These are phyloP conservation scores for Metarhizium humberi DNA, from an alignment of 2,329 filamentous ascomycete genomes.

Conservation along the genomic window DNA sequence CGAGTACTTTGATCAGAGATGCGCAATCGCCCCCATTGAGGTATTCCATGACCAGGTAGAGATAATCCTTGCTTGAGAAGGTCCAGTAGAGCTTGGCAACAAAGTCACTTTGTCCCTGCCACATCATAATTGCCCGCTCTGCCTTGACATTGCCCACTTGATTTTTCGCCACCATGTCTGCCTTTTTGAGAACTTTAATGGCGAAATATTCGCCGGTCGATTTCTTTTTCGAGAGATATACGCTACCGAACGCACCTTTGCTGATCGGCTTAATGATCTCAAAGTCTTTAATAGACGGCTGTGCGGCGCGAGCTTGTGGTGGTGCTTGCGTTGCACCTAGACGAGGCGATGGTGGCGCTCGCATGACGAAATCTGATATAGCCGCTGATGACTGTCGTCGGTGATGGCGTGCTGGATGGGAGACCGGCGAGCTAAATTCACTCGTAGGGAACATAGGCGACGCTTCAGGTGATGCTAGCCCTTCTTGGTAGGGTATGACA, in stretches of 20 bases:
- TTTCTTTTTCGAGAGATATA: constrained; percentile 97
- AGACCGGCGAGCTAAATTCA: constrained; percentile 69
- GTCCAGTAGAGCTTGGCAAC: constrained; percentile 99
- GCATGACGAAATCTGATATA: constrained; percentile 58
- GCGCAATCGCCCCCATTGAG: constrained; percentile 96
- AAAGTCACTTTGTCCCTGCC: constrained; percentile 98
- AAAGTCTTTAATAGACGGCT: constrained; percentile 97
- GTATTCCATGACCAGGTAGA: constrained; percentile 99
- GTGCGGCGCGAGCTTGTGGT: constrained; percentile 77
- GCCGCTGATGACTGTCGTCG: constrained; percentile 86
- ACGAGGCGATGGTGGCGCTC: constrained; percentile 73
- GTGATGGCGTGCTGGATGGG: constrained; percentile 56
- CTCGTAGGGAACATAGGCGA: constrained; percentile 79
- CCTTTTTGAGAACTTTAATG: constrained; percentile 97
- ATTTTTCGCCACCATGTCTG: constrained; percentile 99
- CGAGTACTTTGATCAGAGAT: constrained; percentile 88
- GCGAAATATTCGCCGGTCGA: constrained; percentile 97
- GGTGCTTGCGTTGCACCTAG: constrained; percentile 66
- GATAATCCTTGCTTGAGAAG: constrained; percentile 97
- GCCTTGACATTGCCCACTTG: constrained; percentile 99
- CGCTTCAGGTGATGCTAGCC: constrained; percentile 72
- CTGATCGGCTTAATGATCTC: constrained; percentile 99
- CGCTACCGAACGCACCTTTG: constrained; percentile 95
- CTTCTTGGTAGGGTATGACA: constrained; percentile 49
- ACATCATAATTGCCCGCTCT: constrained; percentile 99